Percentiles rank a stretch among this genome's conserved stretches.
phyloP scores from a whole-genome alignment of 306 rosid species.

The Dryas alaskensis region DNA sequence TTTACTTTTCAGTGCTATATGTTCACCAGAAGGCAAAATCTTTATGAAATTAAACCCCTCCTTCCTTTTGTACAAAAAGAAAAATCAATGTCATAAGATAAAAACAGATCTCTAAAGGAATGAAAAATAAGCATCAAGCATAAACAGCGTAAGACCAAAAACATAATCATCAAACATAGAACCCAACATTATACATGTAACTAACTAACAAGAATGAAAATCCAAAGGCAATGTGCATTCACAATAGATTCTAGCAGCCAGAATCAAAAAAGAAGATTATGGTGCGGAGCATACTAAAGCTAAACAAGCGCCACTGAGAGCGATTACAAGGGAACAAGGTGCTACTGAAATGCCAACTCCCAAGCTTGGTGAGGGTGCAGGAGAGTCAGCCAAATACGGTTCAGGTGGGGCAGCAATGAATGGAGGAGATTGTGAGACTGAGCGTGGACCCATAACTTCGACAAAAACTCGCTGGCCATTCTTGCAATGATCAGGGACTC shows the following conservation, averaged over 20 bases:
- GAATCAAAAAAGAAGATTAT: slow-evolving; percentile 5
- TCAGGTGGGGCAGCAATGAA: slow-evolving; percentile 40
- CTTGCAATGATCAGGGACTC: slow-evolving; percentile 55
- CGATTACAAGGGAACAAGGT: slow-evolving; percentile 21
- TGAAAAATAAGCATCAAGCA: background rate
- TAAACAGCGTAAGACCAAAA: background rate
- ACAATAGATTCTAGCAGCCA: slow-evolving; percentile 16
- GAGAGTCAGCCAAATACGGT: slow-evolving; percentile 25
- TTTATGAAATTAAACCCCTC: too few species aligned
- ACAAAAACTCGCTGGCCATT: slow-evolving; percentile 66
- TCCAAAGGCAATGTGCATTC: background rate
- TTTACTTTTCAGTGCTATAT: background rate
- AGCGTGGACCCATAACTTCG: slow-evolving; percentile 57
- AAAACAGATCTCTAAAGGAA: background rate
- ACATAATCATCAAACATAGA: slow-evolving; percentile 4
- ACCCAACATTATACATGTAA: background rate
- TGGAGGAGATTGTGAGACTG: slow-evolving; percentile 33
- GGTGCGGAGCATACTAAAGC: slow-evolving; percentile 18
- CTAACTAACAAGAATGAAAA: background rate
- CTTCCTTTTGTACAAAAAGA: background rate
- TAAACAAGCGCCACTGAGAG: slow-evolving; percentile 24
- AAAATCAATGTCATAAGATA: background rate
- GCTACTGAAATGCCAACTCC: slow-evolving; percentile 30
- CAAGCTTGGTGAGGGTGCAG: slow-evolving; percentile 24
- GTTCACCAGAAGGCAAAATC: background rate